Evolutionary conservation across 2,329 filamentous ascomycete species (phyloP).

Genomic region (Magnaporthiopsis poae): DNA sequence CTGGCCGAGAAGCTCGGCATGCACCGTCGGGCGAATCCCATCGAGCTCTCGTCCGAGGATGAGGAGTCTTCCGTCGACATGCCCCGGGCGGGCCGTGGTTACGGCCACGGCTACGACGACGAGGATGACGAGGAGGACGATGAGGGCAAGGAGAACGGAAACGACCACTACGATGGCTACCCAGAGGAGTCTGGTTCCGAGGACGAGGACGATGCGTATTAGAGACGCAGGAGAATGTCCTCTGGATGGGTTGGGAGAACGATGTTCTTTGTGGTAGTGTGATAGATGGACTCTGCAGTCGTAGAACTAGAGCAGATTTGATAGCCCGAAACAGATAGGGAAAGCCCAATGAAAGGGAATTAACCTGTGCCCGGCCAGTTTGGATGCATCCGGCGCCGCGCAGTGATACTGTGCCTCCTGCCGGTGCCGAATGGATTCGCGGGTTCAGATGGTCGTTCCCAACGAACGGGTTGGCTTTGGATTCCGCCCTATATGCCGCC

Average conservation of each 20-base stretch:
- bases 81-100: neutral
- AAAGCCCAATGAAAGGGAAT: too few relatives aligned
- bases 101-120: neutral
- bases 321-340: too few relatives aligned
- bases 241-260: neutral
- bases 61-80: neutral
- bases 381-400: too few relatives aligned
- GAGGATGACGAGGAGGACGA: neutral
- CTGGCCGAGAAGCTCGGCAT: neutral
- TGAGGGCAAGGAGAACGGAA: neutral
- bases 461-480: too few relatives aligned
- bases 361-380: too few relatives aligned
- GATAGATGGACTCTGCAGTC: too few relatives aligned
- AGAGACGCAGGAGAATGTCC: neutral
- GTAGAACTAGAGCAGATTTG: too few relatives aligned
- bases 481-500: too few relatives aligned
- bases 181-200: neutral
- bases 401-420: too few relatives aligned
- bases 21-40: neutral
- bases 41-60: neutral
- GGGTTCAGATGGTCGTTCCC: too few relatives aligned
- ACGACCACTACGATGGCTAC: neutral
- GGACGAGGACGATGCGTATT: neutral
- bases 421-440: too few relatives aligned
- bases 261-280: neutral